Conservation (phyloP, 192 early-diverging fungal species). For the Backusella tarrabulga region DNA sequence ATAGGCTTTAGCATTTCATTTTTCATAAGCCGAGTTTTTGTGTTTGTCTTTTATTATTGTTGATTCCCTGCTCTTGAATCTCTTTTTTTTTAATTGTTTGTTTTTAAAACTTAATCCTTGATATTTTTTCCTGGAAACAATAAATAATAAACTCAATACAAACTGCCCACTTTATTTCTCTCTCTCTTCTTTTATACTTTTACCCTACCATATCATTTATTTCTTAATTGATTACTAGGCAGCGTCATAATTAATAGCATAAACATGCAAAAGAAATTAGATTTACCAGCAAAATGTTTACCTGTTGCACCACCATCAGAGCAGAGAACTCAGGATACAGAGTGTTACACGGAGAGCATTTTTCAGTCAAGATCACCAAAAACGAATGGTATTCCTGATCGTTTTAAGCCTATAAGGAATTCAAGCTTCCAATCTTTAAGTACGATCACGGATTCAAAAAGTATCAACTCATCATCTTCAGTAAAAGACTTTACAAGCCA, state of each 20-base stretch:
- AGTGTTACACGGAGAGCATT: neutral
- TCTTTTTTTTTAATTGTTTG: neutral
- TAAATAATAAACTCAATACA: neutral
- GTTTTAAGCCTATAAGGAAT: neutral
- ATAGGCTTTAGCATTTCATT: neutral
- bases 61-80: neutral
- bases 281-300: neutral
- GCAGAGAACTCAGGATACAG: neutral
- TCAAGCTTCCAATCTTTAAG: neutral
- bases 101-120: neutral
- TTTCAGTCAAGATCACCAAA: neutral
- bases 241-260: neutral
- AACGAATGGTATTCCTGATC: neutral
- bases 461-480: neutral
- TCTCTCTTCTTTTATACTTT: neutral
- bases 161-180: neutral
- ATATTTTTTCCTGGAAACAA: neutral
- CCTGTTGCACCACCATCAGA: neutral
- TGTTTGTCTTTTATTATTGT: neutral
- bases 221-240: neutral
- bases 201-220: neutral
- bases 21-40: neutral
- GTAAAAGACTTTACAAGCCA: neutral
- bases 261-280: neutral
- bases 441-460: neutral